Evolutionary conservation across 192 early-diverging fungal species (phyloP), one percentile per base, ranked within the genome.

Genomic region (Kappamyces sp.): DNA sequence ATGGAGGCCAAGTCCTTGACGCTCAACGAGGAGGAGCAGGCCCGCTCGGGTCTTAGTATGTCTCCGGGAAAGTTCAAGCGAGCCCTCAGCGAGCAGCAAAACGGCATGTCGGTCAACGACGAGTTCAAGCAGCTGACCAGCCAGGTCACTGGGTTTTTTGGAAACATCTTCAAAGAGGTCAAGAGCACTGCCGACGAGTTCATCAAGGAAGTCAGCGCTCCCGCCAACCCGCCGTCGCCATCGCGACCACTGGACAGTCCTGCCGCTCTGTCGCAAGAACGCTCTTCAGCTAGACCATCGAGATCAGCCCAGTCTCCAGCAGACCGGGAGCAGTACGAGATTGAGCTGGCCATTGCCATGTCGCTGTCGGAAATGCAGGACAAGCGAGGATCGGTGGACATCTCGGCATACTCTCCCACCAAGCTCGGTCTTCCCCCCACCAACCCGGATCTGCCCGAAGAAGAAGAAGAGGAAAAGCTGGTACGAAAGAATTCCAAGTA

Each of bases 261-360:
- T 0, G 23, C 23, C 23, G 23, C 0, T 23, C 0, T 23, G 23
- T 23, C 23, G 23, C 23, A 23, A 23, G 23, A 23, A 23, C 23
- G 23, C 23, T 23, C 23, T 23, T 23, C 23, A 23, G 23, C 23
- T 23, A 23, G 23, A 23, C 23, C 23, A 23, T 23, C 23, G 0
- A 23, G 23, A 23, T 23, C 23, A 23, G 23, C 23, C 23, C 23
- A 23, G 23, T 23, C 23, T 7, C 38, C 47, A 40, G 46, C 65
- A 1, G 68, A 70, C 5, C 37, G 68, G 58, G 78, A 80, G 57
- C 72, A 77, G 35, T 80, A 71, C 47, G 75, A 80, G 46, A 41
- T 80, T 58, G 71, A 80, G 52, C 60, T 80, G 5, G 78, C 78
- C 9, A 43, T 80, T 42, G 78, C 78, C 2, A 53, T 80, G 46